These are phyloP conservation scores for Colletotrichum nymphaeae DNA, from an alignment of 2,329 filamentous ascomycete genomes.

Conservation along the genomic window DNA sequence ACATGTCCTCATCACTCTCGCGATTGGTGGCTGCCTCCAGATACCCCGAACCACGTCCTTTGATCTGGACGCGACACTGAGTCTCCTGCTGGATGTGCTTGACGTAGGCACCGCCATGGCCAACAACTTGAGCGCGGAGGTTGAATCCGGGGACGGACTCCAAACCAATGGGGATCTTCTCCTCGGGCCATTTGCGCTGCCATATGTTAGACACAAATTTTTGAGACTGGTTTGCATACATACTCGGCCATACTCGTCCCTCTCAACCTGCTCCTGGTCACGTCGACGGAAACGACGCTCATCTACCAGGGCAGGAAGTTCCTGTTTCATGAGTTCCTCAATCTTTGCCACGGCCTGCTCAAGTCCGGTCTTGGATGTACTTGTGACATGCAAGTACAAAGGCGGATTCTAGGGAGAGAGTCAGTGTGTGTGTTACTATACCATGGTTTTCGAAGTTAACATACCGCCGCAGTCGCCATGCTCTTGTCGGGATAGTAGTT, in stretches of 20 bases:
- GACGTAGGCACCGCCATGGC: slow-evolving; percentile 92
- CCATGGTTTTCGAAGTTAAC: slow-evolving; percentile 46
- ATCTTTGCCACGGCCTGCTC: slow-evolving; percentile 90
- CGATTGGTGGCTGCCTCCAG: slow-evolving; percentile 87
- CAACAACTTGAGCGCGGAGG: slow-evolving; percentile 93
- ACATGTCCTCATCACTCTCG: slow-evolving; percentile 97
- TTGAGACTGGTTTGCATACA: slow-evolving; percentile 42
- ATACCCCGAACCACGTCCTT: slow-evolving; percentile 94
- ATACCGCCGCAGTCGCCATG: slow-evolving; percentile 93
- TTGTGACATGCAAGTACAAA: slow-evolving; percentile 94
- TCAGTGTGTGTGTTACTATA: slow-evolving; percentile 6
- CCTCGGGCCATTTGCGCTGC: slow-evolving; percentile 98
- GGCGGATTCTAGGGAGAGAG: slow-evolving; percentile 79
- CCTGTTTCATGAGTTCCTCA: slow-evolving; percentile 94
- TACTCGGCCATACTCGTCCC: slow-evolving; percentile 92
- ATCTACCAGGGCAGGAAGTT: slow-evolving; percentile 93
- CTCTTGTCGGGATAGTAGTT: slow-evolving; percentile 97
- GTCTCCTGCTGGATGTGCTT: slow-evolving; percentile 99
- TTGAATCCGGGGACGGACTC: slow-evolving; percentile 96
- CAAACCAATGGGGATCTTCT: slow-evolving; percentile 90
- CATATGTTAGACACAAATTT: slow-evolving; percentile 31
- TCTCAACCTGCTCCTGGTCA: slow-evolving; percentile 84
- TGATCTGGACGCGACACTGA: slow-evolving; percentile 96
- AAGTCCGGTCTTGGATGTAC: slow-evolving; percentile 90
- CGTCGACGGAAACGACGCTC: slow-evolving; percentile 90